Base-by-base conservation (phyloP, 768 basidiomycete genomes). In the Crassisporium funariophilum region DNA sequence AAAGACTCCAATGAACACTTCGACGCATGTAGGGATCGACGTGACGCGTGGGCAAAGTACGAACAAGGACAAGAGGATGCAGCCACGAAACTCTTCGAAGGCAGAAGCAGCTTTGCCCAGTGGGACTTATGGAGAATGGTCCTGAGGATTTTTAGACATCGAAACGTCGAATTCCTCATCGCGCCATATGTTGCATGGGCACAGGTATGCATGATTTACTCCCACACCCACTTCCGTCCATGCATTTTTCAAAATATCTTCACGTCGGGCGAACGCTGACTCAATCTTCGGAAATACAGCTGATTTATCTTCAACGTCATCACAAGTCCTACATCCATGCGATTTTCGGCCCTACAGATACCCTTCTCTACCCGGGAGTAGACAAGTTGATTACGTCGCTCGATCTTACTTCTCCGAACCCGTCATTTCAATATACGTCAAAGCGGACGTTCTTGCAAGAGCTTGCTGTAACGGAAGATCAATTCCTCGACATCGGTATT, bases 81-180 rank as follows among this genome's bases (percentile, higher is more conserved):
- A 2, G 92, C 95, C 20, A 87, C 88, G 38, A 83, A 81, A 62
- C 69, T 93, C 34, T 93, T 98, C 48, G 91, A 92, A 51, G 80
- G 82, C 1, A 73, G 90, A 35, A 83, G 77, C 55, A 76, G 79
- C 38, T 74, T 90, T 45, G 72, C 77, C 37, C 90, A 91, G 59
- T 91, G 87, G 84, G 95, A 98, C 68, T 76, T 98, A n/a, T 90
- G 95, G 86, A 82, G 94, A 62, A 82, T 91, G 74, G 85, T 98
- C 5, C 71, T 97, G 58, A 78, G 95, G 49, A 88, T 95, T 41
- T 97, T 98, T 68, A 84, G 91, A 63, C 90, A 98, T 69, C 77
- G 95, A 35, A 91, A 91, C 56, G 94, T 97, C 48, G 95, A 98
- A 70, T 98, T 94, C 63, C 78, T 98, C 37, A 85, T 98, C 49